phyloP scores from a whole-genome alignment of 768 basidiomycete genomes.

The Boletus tomentosulus region DNA sequence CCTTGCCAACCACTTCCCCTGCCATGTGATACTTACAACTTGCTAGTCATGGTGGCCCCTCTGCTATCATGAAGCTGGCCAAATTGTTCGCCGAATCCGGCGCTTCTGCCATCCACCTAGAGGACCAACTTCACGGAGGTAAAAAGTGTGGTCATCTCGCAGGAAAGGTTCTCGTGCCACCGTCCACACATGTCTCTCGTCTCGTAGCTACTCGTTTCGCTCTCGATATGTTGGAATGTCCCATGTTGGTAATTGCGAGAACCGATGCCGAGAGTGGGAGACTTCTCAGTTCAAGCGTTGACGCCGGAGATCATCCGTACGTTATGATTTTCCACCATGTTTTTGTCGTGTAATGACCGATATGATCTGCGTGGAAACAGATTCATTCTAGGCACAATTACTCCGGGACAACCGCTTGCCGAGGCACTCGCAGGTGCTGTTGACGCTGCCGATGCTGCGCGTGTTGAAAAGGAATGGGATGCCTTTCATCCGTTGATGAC shows the following conservation, averaged over 20 bases:
- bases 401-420: conserved; percentile 49
- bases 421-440: conserved; percentile 66
- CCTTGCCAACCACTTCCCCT: conserved; percentile 15
- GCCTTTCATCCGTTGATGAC: conserved; percentile 65
- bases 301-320: conserved; percentile 66
- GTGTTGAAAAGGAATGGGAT: conserved; percentile 75
- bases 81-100: conserved; percentile 96
- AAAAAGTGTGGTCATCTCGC: conserved; percentile 94
- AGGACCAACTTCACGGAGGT: conserved; percentile 92
- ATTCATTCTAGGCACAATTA: conserved; percentile 63
- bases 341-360: conserved; percentile 4
- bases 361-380: conserved; percentile 30
- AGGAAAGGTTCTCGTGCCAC: conserved; percentile 91
- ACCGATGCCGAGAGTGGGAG: conserved; percentile 89
- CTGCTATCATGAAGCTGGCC: conserved; percentile 89
- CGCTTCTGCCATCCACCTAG: conserved; percentile 85
- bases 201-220: conserved; percentile 86
- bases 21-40: conserved; percentile 5
- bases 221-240: conserved; percentile 83
- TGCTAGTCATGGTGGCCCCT: conserved; percentile 83
- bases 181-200: conserved; percentile 80
- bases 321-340: conserved; percentile 27
- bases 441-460: conserved; percentile 65
- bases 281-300: conserved; percentile 80
- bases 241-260: conserved; percentile 86